Evolutionary conservation across 176 grass and related monocot genomes (phyloP), one percentile per base, ranked within the genome.

Genomic region (Oryza glumipatula): DNA sequence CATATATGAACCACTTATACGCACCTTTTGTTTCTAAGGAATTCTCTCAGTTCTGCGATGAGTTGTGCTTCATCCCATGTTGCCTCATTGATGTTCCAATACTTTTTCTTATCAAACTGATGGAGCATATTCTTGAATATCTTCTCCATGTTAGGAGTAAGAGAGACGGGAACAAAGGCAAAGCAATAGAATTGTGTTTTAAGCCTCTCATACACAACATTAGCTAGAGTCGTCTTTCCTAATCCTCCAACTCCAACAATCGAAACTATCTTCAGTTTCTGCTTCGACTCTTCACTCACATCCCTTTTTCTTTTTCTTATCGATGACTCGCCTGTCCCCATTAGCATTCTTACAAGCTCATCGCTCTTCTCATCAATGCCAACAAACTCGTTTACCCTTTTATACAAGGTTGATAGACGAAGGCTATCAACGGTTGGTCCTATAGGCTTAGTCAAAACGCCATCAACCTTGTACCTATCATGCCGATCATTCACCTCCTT

Each of bases 1-100:
- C 3, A 39, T 39, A 6, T 39, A 39, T 39, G 5, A 39, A 39
- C 38, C 38, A 13, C 3, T 28, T 28, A 28, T 28, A 21, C 32
- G 2, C 46, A 86, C 84, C 84, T 86, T 67, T 60, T 80, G 13
- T 61, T 4, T 23, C 1, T 11, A 72, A 86, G 60, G 22, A 72
- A 86, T 16, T 78, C 10, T 14, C 77, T 70, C 17, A 86, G 66
- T 61, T 80, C 49, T 0, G 26, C 0, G 3, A 80, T 65, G 5
- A 65, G 4, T 32, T 47, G 48, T 48, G 56, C 38, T 49, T 72
- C 41, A 6, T 13, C 9, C 74, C 45, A 30, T 5, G 71, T 9
- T 47, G 9, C 12, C 21, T 14, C 10, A 2, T 47, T 44, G 4
- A 15, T 73, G 11, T 1, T 2, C 15, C 6, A 3, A 24, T 41